Evolutionary conservation across 2,329 filamentous ascomycete genomes (phyloP), one percentile per base, ranked within the genome.

Genomic region (Rhytidhysteron rufulum): DNA sequence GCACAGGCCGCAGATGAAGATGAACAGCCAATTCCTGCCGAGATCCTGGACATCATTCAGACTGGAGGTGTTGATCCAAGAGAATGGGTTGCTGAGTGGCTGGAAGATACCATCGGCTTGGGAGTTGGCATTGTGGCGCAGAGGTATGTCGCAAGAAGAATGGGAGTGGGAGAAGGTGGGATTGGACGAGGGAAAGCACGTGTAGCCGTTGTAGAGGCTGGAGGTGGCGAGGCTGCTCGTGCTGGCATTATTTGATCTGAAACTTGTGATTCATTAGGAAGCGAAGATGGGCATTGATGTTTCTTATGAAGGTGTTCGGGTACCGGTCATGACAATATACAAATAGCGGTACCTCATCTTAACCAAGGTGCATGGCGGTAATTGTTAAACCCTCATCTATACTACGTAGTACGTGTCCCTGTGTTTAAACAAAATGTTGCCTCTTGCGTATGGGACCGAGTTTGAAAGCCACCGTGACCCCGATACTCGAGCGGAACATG

Each of bases 81-180:
- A 42, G 93, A 98, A 65, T 98, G 93, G 93, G 87, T 95, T 27
- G 86, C 90, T 3, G 93, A 97, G 66, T 98, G 93, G 93, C 78
- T 98, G 34, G 91, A 97, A 69, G 91, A 97, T 69, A 72, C 83
- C 0, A 74, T 98, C 22, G 81, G 75, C 30, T 71, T 97, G 35
- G 79, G 82, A 3, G 79, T 94, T 1, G 91, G 93, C 15, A 73
- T 95, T 6, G 84, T 97, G 3, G 93, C 93, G 2, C 93, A 98
- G 75, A 77, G 90, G 48, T 98, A 98, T 62, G 93, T 98, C 16
- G 91, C 93, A 4, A 80, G 86, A 45, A 76, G 93, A 41, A 98
- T 98, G 93, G 91, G 93, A 10, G 91, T 98, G 8, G 91, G 91
- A 10, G 88, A 95, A 65, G 86, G 86, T 57, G 85, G 76, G 7